Conservation (phyloP, 2,329 filamentous ascomycete genomes). For the Sclerotinia trifoliorum region DNA sequence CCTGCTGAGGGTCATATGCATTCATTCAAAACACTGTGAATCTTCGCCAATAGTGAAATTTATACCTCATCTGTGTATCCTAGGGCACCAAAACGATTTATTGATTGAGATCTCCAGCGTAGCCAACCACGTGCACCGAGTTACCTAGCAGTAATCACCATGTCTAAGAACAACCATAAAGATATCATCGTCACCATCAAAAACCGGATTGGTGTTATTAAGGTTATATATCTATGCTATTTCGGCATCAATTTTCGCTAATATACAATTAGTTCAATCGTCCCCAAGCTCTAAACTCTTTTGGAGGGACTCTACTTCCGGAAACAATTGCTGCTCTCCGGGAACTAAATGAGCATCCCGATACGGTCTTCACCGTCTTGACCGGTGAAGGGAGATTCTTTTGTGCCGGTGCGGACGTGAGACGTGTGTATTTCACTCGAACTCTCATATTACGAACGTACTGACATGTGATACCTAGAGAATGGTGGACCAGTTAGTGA, state of each 20-base stretch:
- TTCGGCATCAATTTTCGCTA: conserved; percentile 42
- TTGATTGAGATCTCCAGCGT: no score
- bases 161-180: conserved; percentile 39
- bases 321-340: conserved; percentile 47
- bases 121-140: background rate
- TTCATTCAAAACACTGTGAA: background rate
- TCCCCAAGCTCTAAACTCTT: conserved; percentile 49
- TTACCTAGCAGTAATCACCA: conserved; percentile 3
- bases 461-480: background rate
- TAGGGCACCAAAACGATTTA: background rate
- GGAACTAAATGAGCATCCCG: conserved; percentile 47
- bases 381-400: conserved; percentile 53
- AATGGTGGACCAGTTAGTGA: conserved; percentile 21
- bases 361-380: conserved; percentile 51
- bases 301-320: conserved; percentile 46
- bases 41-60: background rate
- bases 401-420: conserved; percentile 50
- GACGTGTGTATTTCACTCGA: conserved; percentile 33
- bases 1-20: no score
- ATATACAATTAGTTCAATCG: conserved; percentile 45
- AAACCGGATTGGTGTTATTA: conserved; percentile 48
- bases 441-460: no score
- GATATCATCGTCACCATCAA: conserved; percentile 47
- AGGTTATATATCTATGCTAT: conserved; percentile 33
- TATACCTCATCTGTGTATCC: no score